Conservation (phyloP, 2,329 filamentous ascomycete species). For the Harringtonia lauricola region DNA sequence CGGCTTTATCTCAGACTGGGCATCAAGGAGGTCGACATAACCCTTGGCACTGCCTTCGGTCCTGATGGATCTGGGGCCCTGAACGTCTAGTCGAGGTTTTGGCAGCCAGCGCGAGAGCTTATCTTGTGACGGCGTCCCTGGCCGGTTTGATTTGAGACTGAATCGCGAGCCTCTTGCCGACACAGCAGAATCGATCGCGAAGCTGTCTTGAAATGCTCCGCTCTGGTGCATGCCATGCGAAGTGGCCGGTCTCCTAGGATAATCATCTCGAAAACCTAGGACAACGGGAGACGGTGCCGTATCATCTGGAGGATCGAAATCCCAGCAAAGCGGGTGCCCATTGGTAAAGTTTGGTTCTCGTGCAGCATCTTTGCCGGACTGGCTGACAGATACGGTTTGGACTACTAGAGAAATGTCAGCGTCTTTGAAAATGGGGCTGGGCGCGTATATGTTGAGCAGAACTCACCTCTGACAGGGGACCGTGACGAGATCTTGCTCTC, state of each 20-base stretch:
- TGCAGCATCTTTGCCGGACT: too few relatives aligned
- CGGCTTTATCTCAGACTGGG: constrained; percentile 39
- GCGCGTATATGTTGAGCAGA: background rate
- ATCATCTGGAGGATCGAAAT: background rate
- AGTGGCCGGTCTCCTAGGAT: constrained; percentile 24
- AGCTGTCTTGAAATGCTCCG: too few relatives aligned
- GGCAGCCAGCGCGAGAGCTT: too few relatives aligned
- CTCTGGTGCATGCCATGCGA: constrained; percentile 11
- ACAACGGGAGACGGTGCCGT: constrained; percentile 19
- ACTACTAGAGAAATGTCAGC: background rate
- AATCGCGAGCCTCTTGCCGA: too few relatives aligned
- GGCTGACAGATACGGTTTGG: background rate
- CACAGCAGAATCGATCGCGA: too few relatives aligned
- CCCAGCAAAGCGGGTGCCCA: too few relatives aligned
- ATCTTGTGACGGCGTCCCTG: too few relatives aligned
- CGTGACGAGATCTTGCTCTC: constrained; percentile 10
- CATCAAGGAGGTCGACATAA: constrained; percentile 46
- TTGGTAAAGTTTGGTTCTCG: too few relatives aligned
- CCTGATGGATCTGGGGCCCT: background rate
- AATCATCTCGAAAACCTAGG: constrained; percentile 18
- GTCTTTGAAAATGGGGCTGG: too few relatives aligned
- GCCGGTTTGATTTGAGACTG: too few relatives aligned
- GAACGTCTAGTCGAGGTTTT: background rate
- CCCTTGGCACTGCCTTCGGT: constrained; percentile 1
- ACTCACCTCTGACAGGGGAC: constrained; percentile 15